phyloP scores from a whole-genome alignment of 352 stramenopile species.

The Pythium oligandrum region DNA sequence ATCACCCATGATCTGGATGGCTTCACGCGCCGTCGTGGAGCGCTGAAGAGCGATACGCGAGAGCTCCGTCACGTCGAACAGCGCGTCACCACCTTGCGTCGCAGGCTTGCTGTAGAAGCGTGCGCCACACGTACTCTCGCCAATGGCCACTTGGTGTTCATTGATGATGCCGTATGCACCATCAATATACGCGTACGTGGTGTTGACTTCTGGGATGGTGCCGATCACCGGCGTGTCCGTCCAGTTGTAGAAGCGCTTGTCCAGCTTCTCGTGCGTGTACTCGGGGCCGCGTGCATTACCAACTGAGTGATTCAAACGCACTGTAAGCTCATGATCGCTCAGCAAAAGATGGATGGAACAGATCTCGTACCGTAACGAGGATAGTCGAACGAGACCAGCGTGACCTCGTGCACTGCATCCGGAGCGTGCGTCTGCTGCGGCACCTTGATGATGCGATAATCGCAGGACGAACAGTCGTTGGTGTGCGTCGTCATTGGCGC shows the following conservation, averaged over 20 bases:
- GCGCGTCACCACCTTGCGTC: slow-evolving; percentile 71
- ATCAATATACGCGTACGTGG: slow-evolving; percentile 78
- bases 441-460: slow-evolving; percentile 81
- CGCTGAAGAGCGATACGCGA: slow-evolving; percentile 88
- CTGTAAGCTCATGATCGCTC: too few species aligned
- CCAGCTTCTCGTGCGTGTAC: slow-evolving; percentile 59
- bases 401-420: slow-evolving; percentile 44
- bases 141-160: slow-evolving; percentile 76
- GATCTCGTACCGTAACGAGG: slow-evolving; percentile 44
- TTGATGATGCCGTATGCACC: slow-evolving; percentile 83
- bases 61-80: slow-evolving; percentile 87
- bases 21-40: slow-evolving; percentile 65
- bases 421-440: slow-evolving; percentile 43
- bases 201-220: slow-evolving; percentile 53
- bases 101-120: slow-evolving; percentile 54
- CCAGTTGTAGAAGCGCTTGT: slow-evolving; percentile 70
- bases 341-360: too few species aligned
- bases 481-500: slow-evolving; percentile 81
- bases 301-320: slow-evolving; percentile 23
- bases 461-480: slow-evolving; percentile 78
- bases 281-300: slow-evolving; percentile 48
- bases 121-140: slow-evolving; percentile 75
- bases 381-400: slow-evolving; percentile 56
- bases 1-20: slow-evolving; percentile 91
- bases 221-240: slow-evolving; percentile 50